phyloP scores from a whole-genome alignment of 371 early-diverging fungal species.

The Quaeritorhiza haematococci region DNA sequence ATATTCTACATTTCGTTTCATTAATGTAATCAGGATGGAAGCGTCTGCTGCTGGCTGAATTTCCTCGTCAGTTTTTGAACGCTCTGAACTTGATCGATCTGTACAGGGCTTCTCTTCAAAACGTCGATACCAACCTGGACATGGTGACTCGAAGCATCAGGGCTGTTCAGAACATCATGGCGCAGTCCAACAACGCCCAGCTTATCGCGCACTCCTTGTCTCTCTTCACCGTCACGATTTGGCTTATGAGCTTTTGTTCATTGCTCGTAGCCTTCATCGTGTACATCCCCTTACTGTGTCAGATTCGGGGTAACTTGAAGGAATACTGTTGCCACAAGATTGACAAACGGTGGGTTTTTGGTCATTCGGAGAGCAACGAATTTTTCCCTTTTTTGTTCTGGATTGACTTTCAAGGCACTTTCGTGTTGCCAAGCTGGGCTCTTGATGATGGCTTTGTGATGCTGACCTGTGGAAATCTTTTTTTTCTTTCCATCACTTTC shows the following conservation, averaged over 20 bases:
- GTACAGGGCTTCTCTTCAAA: too few relatives aligned
- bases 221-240: conserved; percentile 65
- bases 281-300: conserved; percentile 76
- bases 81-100: conserved; percentile 40
- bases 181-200: conserved; percentile 2
- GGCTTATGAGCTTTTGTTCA: conserved; percentile 48
- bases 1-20: too few relatives aligned
- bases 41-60: conserved; percentile 75
- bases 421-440: not conserved
- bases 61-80: conserved; percentile 76
- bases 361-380: not conserved
- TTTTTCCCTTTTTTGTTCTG: too few relatives aligned
- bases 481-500: not conserved
- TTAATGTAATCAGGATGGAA: conserved; percentile 91
- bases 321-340: conserved; percentile 89
- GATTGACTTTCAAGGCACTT: conserved; percentile 3
- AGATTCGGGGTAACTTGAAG: conserved; percentile 83
- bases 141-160: not conserved
- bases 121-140: not conserved
- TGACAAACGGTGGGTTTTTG: conserved; percentile 62
- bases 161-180: not conserved
- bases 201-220: conserved; percentile 19
- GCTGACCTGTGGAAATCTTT: conserved; percentile 1
- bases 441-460: not conserved
- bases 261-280: conserved; percentile 61